A percentile compares a stretch with the other conserved stretches of the same genome.
Evolutionary conservation across 306 rosid species (phyloP).

Genomic region (Rosa chinensis): DNA sequence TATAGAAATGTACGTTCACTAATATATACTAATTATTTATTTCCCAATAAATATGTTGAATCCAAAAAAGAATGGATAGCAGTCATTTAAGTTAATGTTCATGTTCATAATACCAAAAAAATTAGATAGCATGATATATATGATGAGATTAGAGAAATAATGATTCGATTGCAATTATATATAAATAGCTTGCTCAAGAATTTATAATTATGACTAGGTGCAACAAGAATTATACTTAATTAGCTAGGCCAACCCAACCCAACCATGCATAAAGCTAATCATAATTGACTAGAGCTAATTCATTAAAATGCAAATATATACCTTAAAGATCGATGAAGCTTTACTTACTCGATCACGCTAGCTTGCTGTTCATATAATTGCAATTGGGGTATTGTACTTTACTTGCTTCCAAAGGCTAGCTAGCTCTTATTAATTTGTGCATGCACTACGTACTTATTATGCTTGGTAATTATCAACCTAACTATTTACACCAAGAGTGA

Average conservation of each 20-base stretch:
- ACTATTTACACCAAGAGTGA: background rate
- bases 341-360: background rate
- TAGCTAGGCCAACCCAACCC: background rate
- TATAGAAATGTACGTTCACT: too few species aligned
- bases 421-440: background rate
- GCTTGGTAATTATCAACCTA: background rate
- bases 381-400: background rate
- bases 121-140: background rate
- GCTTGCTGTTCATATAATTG: constrained; percentile 23
- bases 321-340: background rate
- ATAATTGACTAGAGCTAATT: background rate
- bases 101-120: too few species aligned
- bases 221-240: background rate
- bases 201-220: background rate
- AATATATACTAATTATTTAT: too few species aligned
- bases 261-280: background rate
- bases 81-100: too few species aligned
- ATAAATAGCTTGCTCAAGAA: background rate
- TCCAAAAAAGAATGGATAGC: too few species aligned
- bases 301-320: background rate
- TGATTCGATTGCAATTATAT: background rate
- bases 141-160: background rate
- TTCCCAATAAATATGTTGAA: too few species aligned
- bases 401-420: constrained; percentile 22
- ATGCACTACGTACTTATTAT: background rate